Evolutionary conservation across 2,329 filamentous ascomycete genomes (phyloP), one percentile per base, ranked within the genome.

Genomic region (Macrophomina tecta): DNA sequence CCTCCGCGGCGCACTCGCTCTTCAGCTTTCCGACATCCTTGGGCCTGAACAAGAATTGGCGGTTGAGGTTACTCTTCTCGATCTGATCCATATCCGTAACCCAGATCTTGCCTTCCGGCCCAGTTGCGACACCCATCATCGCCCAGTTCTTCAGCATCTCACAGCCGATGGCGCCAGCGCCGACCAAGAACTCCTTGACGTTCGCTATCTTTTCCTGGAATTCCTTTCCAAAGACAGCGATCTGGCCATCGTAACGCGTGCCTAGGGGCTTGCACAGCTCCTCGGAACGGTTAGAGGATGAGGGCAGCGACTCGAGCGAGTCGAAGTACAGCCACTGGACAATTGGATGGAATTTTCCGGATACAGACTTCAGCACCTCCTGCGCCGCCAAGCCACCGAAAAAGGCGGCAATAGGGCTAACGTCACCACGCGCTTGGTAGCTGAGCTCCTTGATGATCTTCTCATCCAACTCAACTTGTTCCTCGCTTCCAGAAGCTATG

Each of bases 61-160:
- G 88, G 83, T 99, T 99, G 63, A 99, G 84, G 77, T 99, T 99
- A 83, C 94, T 98, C 87, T 94, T 97, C 82, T 99, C 95, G 73
- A 99, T 99, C 65, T 94, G 94, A 76, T 99, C 95, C 89, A 97
- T 98, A 77, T 99, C 95, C 14, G 96, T 98, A 60, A 99, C 91
- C 67, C 84, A 92, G 74, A 99, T 96, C 79, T 91, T 91, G 73
- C 95, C 95, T 58, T 93, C 87, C 3, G 93, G 92, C 4, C 95
- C 95, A 53, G 91, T 92, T 52, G 91, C 94, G 36, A 99, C 84
- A 71, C 95, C 95, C 78, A 98, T 97, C 94, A 99, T 96, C 42
- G 96, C 94, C 94, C 95, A 99, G 80, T 98, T 98, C 87, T 99
- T 99, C 72, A 99, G 83, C 91, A 98, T 99, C 77, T 99, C 95